Evolutionary conservation across 345 rosid species (phyloP).

Genomic region (Cardamine chenopodiifolia): DNA sequence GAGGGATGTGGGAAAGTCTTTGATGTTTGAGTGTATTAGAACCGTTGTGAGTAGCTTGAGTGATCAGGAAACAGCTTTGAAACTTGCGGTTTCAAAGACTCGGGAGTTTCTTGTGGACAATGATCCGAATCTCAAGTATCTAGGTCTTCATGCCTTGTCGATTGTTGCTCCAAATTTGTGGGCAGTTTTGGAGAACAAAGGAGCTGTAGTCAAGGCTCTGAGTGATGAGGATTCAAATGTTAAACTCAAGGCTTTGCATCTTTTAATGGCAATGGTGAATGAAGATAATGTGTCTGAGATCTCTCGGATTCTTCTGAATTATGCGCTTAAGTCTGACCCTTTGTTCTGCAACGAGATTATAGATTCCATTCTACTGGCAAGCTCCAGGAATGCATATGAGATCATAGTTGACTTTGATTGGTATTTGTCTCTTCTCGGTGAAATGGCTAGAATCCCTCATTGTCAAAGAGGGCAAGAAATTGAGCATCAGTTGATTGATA

Average conservation of each 20-base stretch:
- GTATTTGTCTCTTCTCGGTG: slow-evolving; percentile 89
- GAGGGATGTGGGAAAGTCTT: slow-evolving; percentile 78
- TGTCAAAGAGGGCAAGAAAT: slow-evolving; percentile 85
- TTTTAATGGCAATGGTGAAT: slow-evolving; percentile 88
- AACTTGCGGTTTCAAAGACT: slow-evolving; percentile 67
- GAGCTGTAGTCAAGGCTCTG: slow-evolving; percentile 78
- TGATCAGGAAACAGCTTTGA: slow-evolving; percentile 87
- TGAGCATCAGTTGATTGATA: slow-evolving; percentile 84
- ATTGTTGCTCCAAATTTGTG: slow-evolving; percentile 70
- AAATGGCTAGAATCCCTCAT: slow-evolving; percentile 82
- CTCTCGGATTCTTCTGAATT: slow-evolving; percentile 71
- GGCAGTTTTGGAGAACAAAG: slow-evolving; percentile 89
- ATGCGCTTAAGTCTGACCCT: slow-evolving; percentile 86
- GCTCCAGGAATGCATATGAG: slow-evolving; percentile 70
- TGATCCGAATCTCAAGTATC: slow-evolving; percentile 92
- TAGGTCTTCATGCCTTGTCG: slow-evolving; percentile 79
- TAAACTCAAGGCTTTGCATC: slow-evolving; percentile 74
- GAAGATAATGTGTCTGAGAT: slow-evolving; percentile 78
- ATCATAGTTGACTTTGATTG: slow-evolving; percentile 84
- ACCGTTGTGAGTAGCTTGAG: slow-evolving; percentile 76
- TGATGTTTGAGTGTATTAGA: slow-evolving; percentile 85
- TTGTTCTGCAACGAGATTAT: slow-evolving; percentile 87
- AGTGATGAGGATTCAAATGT: slow-evolving; percentile 85
- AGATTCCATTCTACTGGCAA: slow-evolving; percentile 72
- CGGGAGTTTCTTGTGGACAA: slow-evolving; percentile 76